A percentile compares a stretch with the other conserved stretches of the same genome.
phyloP scores from a whole-genome alignment of 2,329 filamentous ascomycete species.

The Exophiala dermatitidis region DNA sequence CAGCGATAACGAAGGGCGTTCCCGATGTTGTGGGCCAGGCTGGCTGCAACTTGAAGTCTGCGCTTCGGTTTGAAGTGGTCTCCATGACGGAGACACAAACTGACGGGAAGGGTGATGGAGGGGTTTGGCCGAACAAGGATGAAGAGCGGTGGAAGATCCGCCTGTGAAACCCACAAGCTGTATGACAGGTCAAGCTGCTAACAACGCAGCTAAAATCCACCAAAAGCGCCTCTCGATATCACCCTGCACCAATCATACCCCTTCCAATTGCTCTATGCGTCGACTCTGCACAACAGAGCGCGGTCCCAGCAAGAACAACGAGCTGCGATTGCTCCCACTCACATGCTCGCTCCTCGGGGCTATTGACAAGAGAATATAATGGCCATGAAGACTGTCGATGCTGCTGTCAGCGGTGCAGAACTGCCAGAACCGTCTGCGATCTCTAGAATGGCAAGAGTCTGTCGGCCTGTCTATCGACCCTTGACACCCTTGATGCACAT shows the following conservation, averaged over 20 bases:
- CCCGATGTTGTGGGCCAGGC: no score
- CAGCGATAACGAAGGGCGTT: background rate
- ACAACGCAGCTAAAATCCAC: constrained; percentile 7
- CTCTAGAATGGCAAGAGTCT: no score
- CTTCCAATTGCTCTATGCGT: background rate
- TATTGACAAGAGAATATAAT: no score
- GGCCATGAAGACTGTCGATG: no score
- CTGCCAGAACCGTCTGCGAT: no score
- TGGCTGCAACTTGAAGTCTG: background rate
- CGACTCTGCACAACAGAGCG: background rate
- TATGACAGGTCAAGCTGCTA: background rate
- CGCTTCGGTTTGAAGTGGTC: background rate
- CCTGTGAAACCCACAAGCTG: background rate
- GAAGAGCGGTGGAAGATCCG: background rate
- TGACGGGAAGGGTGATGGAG: background rate
- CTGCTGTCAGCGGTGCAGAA: no score
- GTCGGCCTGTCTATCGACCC: no score
- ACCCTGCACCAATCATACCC: background rate
- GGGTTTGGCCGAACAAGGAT: background rate
- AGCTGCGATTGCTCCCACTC: background rate
- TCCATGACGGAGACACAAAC: background rate
- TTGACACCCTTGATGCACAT: no score
- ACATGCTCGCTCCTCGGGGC: no score
- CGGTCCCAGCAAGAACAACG: background rate
- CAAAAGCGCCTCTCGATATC: background rate